Conservation (phyloP, 1,284 basidiomycete genomes). For the Flammula alnicola region DNA sequence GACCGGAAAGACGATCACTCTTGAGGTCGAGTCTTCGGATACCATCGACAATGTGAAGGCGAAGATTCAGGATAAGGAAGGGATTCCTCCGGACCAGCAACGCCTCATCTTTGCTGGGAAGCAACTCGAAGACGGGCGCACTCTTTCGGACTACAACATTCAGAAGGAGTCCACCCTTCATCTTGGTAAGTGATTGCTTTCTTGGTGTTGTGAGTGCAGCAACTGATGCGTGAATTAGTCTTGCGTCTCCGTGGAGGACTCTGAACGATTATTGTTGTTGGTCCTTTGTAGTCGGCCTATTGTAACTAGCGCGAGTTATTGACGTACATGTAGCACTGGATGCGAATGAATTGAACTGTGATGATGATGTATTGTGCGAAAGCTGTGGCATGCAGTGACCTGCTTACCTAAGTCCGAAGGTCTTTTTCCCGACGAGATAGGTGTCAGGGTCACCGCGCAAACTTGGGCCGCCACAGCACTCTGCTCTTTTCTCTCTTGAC, state of each 20-base stretch:
- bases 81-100: constrained; percentile 68
- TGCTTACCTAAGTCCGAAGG: constrained; percentile 31
- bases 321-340: too few relatives aligned
- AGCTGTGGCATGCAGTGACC: constrained; percentile 8
- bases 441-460: constrained; percentile 24
- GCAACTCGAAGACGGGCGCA: constrained; percentile 68
- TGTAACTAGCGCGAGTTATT: too few relatives aligned
- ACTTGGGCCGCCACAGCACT: constrained; percentile 21
- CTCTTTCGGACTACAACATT: constrained; percentile 37
- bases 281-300: too few relatives aligned
- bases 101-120: constrained; percentile 69
- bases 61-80: constrained; percentile 54
- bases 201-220: neutral
- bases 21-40: constrained; percentile 54
- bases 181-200: constrained; percentile 24
- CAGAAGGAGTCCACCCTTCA: constrained; percentile 44
- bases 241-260: constrained; percentile 65
- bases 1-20: constrained; percentile 54
- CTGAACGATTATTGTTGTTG: too few relatives aligned
- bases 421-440: constrained; percentile 27
- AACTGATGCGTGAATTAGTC: constrained; percentile 19
- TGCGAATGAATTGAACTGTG: too few relatives aligned
- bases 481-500: constrained; percentile 20
- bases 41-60: constrained; percentile 54
- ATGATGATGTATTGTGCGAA: constrained; percentile 20